Evolutionary conservation across 2,329 filamentous ascomycete genomes (phyloP), one percentile per base, ranked within the genome.

Genomic region (Sporothrix dimorphospora): DNA sequence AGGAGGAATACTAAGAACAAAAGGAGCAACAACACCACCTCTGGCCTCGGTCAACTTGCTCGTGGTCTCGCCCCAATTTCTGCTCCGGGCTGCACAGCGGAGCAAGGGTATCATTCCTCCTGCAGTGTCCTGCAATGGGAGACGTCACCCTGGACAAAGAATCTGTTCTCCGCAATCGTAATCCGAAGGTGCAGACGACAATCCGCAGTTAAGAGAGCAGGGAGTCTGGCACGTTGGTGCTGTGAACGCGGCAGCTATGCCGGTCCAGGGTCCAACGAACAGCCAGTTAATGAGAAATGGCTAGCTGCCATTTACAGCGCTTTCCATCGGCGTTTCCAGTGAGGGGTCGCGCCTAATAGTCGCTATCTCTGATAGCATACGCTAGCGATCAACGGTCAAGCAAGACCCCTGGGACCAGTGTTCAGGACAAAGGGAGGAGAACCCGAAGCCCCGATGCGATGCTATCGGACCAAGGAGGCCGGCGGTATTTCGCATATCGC

Each of bases 331-430:
- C 47, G 65, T n/a, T 30, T 55, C 27, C 19, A 53, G 27, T 53
- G 47, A 40, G 19, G 45, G 19, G 38, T 53, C 19, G 12, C 45
- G 45, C 45, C 65, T 53, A 40, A n/a, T 5, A 11, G 27, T 55
- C 30, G 66, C 66, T 69, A 69, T 69, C 66, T n/a, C 27, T 38
- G 66, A 69, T 69, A 69, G 49, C 66, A 55, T 55, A 42, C 63
- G 27, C 63, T 51, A 69, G 12, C 65, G 27, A 30, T 24, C 11
- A 34, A 47, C 27, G 27, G 5, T 49, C 0, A 11, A 57, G 27
- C 4, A 27, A 30, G 51, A 27, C 21, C 24, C 24, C 51, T 16
- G 24, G 21, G 40, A 45, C 42, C 42, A 45, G 2, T 45, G 42
- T 45, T 4, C 3, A 45, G 42, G 16, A 16, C 42, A 45, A 14